Percentiles rank a stretch among this genome's conserved stretches.
phyloP scores from a whole-genome alignment of 441 rosid genomes.

The Arabidopsis hybrid region DNA sequence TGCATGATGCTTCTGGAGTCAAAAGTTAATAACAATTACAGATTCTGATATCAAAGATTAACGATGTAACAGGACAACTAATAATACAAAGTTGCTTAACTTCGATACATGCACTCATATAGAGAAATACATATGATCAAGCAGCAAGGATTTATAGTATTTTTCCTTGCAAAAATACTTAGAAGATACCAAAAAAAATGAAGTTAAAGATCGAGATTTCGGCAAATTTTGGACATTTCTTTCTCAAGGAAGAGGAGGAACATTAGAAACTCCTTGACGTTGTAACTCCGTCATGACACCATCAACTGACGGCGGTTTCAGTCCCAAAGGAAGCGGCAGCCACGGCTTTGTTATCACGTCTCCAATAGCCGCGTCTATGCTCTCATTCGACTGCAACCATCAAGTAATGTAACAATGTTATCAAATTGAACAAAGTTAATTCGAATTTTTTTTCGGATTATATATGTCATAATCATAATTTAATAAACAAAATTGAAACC shows the following conservation, averaged over 20 bases:
- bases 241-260: conserved; percentile 42
- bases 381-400: conserved; percentile 71
- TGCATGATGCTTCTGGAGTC: not conserved
- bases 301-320: conserved; percentile 83
- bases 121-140: conserved; percentile 29
- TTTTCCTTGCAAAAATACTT: conserved; percentile 38
- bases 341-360: conserved; percentile 88
- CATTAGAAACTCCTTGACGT: conserved; percentile 75
- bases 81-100: conserved; percentile 21
- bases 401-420: not conserved
- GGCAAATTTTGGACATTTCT: conserved; percentile 21
- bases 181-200: conserved; percentile 8
- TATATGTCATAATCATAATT: conserved; percentile 1
- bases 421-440: not conserved
- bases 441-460: not conserved
- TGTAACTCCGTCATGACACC: conserved; percentile 80
- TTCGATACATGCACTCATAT: conserved; percentile 26
- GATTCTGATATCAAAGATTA: not conserved
- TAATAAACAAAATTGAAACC: not conserved
- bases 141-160: conserved; percentile 27
- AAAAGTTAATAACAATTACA: not conserved
- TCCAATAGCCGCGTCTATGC: conserved; percentile 84
- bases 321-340: conserved; percentile 89
- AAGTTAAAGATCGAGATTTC: conserved; percentile 20
- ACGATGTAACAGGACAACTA: not conserved